Conservation (phyloP, 306 rosid genomes). For the Inga leiocalycina region DNA sequence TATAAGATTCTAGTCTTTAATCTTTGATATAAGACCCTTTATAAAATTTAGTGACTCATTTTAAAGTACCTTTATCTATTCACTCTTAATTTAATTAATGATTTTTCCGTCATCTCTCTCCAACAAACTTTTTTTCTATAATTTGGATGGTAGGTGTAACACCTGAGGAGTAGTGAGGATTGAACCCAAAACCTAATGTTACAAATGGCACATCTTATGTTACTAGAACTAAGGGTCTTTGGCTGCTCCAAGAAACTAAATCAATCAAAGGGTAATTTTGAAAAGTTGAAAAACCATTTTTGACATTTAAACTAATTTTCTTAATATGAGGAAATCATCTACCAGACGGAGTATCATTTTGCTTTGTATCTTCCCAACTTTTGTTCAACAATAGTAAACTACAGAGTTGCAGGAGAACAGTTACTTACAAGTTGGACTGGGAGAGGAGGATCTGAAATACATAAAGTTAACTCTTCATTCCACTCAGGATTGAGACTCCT, state of each 20-base stretch:
- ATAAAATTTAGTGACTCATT: background rate
- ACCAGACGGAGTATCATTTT: background rate
- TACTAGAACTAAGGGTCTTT: too few species aligned
- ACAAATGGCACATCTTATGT: too few species aligned
- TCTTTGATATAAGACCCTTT: too few species aligned
- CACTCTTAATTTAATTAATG: too few species aligned
- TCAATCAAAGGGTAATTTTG: background rate
- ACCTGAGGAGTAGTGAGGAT: too few species aligned
- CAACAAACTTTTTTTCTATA: too few species aligned
- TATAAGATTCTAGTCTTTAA: too few species aligned
- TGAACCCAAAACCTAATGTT: too few species aligned
- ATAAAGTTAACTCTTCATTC: constrained; percentile 79
- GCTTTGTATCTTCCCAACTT: background rate
- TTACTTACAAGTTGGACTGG: constrained; percentile 66
- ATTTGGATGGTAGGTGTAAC: too few species aligned
- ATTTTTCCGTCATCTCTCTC: background rate
- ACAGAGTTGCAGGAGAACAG: background rate
- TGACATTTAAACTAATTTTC: background rate
- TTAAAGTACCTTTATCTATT: too few species aligned
- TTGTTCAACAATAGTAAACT: background rate
- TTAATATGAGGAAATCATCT: too few species aligned
- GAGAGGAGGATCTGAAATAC: constrained; percentile 59
- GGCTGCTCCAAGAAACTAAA: background rate
- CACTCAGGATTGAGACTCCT: constrained; percentile 77
- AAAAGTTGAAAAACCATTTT: too few species aligned